Evolutionary conservation across 2,329 filamentous ascomycete species (phyloP).

Genomic region (Simplicillium sp.): DNA sequence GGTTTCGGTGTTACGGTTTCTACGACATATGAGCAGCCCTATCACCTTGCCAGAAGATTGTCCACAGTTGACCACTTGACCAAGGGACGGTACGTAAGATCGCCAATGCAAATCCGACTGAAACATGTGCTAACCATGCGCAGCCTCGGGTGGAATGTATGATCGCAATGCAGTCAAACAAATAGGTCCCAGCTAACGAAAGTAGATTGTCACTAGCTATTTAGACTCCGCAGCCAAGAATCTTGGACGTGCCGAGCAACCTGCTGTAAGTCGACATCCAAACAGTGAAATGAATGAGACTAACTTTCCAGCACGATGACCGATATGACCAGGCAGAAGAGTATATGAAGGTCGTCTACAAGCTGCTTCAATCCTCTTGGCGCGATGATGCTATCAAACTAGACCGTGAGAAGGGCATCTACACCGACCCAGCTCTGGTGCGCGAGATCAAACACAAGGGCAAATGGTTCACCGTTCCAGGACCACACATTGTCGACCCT

Average conservation of each 20-base stretch:
- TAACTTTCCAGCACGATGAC: constrained; percentile 44
- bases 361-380: constrained; percentile 60
- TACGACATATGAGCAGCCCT: constrained; percentile 64
- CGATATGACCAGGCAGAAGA: constrained; percentile 55
- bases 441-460: constrained; percentile 58
- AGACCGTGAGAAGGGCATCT: constrained; percentile 48
- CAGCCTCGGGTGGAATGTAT: constrained; percentile 46
- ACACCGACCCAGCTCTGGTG: constrained; percentile 41
- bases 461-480: constrained; percentile 53
- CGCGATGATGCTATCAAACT: constrained; percentile 55
- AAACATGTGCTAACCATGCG: too few species aligned
- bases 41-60: constrained; percentile 55
- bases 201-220: constrained; percentile 59
- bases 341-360: constrained; percentile 56
- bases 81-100: constrained; percentile 39
- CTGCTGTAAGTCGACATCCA: constrained; percentile 8
- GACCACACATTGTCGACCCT: constrained; percentile 57
- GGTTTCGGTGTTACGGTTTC: constrained; percentile 62
- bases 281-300: not conserved
- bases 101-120: rapidly evolving
- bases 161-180: too few species aligned
- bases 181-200: too few species aligned
- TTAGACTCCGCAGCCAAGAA: constrained; percentile 61
- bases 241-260: constrained; percentile 48
- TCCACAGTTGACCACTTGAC: constrained; percentile 61